A percentile compares a stretch with the other conserved stretches of the same genome.
Conservation (phyloP, 2,329 filamentous ascomycete genomes). For the Trichoderma oligosporum region DNA sequence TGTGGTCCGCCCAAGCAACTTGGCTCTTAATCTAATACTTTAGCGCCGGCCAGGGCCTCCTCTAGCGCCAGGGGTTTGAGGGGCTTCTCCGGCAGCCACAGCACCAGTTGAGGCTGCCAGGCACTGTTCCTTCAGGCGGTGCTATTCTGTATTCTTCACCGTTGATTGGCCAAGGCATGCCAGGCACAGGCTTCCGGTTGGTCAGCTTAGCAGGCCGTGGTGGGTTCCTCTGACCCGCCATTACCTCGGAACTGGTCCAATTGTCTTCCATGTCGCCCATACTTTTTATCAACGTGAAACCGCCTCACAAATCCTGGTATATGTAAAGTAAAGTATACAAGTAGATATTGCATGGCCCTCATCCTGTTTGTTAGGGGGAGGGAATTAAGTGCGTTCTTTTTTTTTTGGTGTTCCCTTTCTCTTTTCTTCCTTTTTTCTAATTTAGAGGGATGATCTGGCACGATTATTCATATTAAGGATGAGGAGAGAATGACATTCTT, state of each 20-base stretch:
- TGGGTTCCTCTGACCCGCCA: conserved; percentile 8
- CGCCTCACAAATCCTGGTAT: conserved; percentile 15
- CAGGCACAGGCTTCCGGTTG: conserved; percentile 24
- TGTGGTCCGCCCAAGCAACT: conserved; percentile 10
- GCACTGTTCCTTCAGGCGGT: too few species aligned
- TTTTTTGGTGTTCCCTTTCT: too few species aligned
- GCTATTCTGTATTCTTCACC: background rate
- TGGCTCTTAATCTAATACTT: background rate
- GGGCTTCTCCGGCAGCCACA: background rate
- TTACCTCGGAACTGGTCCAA: conserved; percentile 1
- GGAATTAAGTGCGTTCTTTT: background rate
- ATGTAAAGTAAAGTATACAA: too few species aligned
- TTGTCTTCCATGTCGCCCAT: conserved; percentile 8
- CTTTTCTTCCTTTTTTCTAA: background rate
- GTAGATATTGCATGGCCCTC: conserved; percentile 1
- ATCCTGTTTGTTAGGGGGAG: background rate
- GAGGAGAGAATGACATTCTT: background rate
- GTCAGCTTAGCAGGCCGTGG: background rate
- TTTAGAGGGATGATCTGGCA: background rate
- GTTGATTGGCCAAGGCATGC: conserved; percentile 16
- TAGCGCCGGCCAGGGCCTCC: conserved; percentile 13
- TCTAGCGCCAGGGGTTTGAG: conserved; percentile 5
- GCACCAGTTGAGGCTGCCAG: conserved; percentile 5
- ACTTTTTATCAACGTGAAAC: conserved; percentile 17
- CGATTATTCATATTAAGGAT: too few species aligned